Evolutionary conservation across 2,329 filamentous ascomycete genomes (phyloP).

Genomic region (Pyrenophora teres): DNA sequence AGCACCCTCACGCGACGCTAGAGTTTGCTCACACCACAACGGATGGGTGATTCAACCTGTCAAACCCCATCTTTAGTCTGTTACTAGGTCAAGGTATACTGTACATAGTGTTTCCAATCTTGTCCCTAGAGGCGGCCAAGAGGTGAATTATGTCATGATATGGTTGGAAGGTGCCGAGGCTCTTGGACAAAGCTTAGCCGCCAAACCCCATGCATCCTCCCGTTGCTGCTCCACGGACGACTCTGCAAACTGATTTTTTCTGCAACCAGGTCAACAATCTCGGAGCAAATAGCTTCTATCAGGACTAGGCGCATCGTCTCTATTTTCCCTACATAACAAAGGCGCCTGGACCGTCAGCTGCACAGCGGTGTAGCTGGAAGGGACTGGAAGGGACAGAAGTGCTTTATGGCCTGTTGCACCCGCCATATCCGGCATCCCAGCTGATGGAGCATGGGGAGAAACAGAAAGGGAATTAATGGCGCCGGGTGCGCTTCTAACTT

Average conservation of each 20-base stretch:
- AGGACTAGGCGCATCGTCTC: not conserved
- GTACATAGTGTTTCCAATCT: not conserved
- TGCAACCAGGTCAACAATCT: constrained; percentile 3
- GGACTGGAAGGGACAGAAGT: not conserved
- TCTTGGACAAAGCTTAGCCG: constrained; percentile 39
- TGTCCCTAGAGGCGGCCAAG: not conserved
- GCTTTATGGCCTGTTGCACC: not conserved
- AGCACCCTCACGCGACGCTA: constrained; percentile 11
- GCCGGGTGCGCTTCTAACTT: constrained; percentile 5
- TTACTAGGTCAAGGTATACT: not conserved
- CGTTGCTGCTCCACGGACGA: constrained; percentile 14
- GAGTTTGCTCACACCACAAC: constrained; percentile 1
- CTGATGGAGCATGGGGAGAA: not conserved
- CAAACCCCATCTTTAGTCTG: not conserved
- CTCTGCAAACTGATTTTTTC: constrained; percentile 4
- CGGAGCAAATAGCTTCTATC: constrained; percentile 15
- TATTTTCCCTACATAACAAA: not conserved
- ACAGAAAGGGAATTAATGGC: not conserved
- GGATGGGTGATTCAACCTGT: not conserved
- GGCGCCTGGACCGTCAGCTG: not conserved
- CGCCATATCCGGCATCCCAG: constrained; percentile 18
- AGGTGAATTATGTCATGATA: constrained; percentile 25
- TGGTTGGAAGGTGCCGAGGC: constrained; percentile 32
- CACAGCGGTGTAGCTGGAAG: not conserved
- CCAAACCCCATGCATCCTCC: constrained; percentile 25